Evolutionary conservation across 805 yeast genomes (phyloP).

Genomic region (Cyberlindnera subsufficiens): DNA sequence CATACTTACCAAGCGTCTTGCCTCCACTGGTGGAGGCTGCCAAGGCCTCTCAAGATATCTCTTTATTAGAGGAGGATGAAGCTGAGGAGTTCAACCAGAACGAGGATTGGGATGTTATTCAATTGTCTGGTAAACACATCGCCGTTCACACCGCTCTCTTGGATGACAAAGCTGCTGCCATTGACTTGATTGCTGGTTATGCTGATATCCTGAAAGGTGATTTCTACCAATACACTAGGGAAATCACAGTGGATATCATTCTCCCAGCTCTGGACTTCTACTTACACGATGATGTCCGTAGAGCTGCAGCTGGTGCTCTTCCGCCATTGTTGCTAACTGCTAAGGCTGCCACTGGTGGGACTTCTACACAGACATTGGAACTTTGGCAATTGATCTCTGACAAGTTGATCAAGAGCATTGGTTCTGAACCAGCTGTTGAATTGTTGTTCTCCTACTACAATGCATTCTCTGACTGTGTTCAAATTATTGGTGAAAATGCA

Average conservation of each 20-base stretch:
- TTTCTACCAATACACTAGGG: constrained; percentile 78
- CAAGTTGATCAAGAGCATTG: constrained; percentile 61
- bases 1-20: constrained; percentile 75
- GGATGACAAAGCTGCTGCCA: constrained; percentile 90
- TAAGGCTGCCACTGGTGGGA: constrained; percentile 39
- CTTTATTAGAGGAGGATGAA: constrained; percentile 80
- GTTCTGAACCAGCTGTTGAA: constrained; percentile 79
- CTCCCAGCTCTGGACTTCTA: constrained; percentile 88
- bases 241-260: constrained; percentile 70
- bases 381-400: constrained; percentile 69
- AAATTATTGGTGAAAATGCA: constrained; percentile 59
- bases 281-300: constrained; percentile 90
- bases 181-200: constrained; percentile 79
- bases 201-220: constrained; percentile 78
- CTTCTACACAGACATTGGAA: constrained; percentile 53
- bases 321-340: constrained; percentile 70
- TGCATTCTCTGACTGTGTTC: constrained; percentile 61
- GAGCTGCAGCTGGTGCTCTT: constrained; percentile 79
- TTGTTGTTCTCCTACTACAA: constrained; percentile 72
- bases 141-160: constrained; percentile 93
- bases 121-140: constrained; percentile 83
- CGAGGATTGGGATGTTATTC: constrained; percentile 94
- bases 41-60: constrained; percentile 82
- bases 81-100: constrained; percentile 79
- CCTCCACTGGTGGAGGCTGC: constrained; percentile 89